Evolutionary conservation across 371 early-diverging fungal genomes (phyloP), one percentile per base, ranked within the genome.

Genomic region (Circinella minor): DNA sequence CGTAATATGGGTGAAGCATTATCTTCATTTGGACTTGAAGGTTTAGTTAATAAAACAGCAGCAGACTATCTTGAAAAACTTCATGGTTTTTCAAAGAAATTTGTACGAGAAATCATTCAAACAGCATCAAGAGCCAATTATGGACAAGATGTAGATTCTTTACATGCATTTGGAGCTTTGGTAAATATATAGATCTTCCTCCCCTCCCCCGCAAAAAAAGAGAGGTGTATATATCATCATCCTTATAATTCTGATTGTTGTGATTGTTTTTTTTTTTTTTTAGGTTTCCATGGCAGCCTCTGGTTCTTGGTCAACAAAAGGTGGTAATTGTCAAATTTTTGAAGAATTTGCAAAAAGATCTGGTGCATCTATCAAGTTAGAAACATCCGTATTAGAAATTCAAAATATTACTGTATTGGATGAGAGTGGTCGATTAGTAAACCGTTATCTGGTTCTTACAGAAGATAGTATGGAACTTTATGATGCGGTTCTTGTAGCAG

Each of bases 111-210:
- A 67, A 75, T 90, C 6, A 69, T 90, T 6, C 88, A 90, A 34
- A 81, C 86, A 6, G 84, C 88, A 3, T 87, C 88, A 4, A 77
- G 93, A 8, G 91, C 89, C 38, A 93, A 93, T 66, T 93, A 93
- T 66, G 91, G 87, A 5, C 90, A 90, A 48, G 86, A 91, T 74
- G 66, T 92, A 11, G 78, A 89, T 49, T 67, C 75, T 36, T 74
- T 90, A 8, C 90, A 92, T 72, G 89, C 89, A 1, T 66, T 91
- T 4, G 89, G 88, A 6, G 88, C 88, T 0, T 76, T 90, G 67
- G 89, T 80, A 77, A 54, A 43, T 27, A 27, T 27, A 27, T 27
- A 27, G 27, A 0, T 27, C 27, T 27, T 2, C 27, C 27, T 2
- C 27, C 2, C 27, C 27, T 27, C 27, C 27, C 27, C 27, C 27